Conservation (phyloP, 768 basidiomycete species). For the Suillus decipiens region DNA sequence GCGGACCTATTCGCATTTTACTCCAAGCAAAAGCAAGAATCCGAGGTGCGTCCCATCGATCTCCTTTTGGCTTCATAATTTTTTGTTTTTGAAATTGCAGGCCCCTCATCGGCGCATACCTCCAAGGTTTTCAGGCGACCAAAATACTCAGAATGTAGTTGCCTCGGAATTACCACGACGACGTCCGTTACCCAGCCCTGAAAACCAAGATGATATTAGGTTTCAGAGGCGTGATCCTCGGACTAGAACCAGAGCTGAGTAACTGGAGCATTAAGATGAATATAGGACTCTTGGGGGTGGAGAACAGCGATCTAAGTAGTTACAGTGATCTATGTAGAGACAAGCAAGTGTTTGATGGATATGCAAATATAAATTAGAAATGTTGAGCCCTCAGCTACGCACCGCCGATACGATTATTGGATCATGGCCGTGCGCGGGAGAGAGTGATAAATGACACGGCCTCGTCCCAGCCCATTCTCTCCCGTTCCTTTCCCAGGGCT, state of each 20-base stretch:
- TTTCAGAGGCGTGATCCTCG: constrained; percentile 1
- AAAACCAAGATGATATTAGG: constrained; percentile 8
- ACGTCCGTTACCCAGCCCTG: constrained; percentile 33
- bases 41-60: constrained; percentile 25
- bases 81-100: constrained; percentile 16
- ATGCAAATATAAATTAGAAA: background rate
- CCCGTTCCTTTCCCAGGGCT: constrained; percentile 65
- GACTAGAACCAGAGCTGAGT: background rate
- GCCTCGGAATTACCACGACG: constrained; percentile 21
- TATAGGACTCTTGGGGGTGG: background rate
- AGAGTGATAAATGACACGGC: constrained; percentile 37
- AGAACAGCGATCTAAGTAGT: background rate
- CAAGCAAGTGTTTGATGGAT: background rate
- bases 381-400: background rate
- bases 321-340: background rate
- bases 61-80: background rate
- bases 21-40: constrained; percentile 59
- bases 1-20: constrained; percentile 74
- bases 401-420: background rate
- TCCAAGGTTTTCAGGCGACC: constrained; percentile 22
- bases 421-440: constrained; percentile 5
- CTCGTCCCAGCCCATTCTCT: constrained; percentile 73
- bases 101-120: constrained; percentile 27
- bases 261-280: background rate
- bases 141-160: constrained; percentile 30